These are phyloP conservation scores for Colletotrichum horii DNA, from an alignment of 2,329 filamentous ascomycete genomes.

Conservation along the genomic window DNA sequence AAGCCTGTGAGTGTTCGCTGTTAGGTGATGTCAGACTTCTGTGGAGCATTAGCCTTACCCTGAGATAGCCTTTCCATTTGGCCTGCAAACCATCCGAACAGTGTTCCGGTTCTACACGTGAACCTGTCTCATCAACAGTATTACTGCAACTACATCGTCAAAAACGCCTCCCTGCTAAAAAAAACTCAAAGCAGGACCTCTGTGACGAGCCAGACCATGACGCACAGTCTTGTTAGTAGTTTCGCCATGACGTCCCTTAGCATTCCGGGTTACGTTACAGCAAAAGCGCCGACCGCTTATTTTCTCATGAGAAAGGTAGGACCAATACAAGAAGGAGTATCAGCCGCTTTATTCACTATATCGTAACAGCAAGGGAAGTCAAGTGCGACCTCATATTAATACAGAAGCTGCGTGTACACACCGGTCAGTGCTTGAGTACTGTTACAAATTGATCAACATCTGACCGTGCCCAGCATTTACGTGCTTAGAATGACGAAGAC, in stretches of 20 bases:
- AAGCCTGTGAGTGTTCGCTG: not conserved
- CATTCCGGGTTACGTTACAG: not conserved
- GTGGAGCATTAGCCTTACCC: not conserved
- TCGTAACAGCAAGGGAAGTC: not conserved
- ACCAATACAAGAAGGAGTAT: not conserved
- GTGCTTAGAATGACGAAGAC: not conserved
- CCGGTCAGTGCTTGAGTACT: not conserved
- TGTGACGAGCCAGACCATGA: not conserved
- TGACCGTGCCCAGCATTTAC: not conserved
- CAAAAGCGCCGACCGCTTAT: not conserved
- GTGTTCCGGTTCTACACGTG: not conserved
- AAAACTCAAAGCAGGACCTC: not conserved
- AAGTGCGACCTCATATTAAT: not conserved
- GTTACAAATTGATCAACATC: not conserved
- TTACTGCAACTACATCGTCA: not conserved
- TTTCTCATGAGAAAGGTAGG: not conserved
- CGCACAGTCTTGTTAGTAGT: not conserved
- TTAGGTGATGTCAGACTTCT: not conserved
- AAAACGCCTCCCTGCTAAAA: not conserved
- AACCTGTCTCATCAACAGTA: not conserved
- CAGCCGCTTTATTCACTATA: not conserved
- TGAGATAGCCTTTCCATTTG: not conserved
- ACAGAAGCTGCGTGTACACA: not conserved
- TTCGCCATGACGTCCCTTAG: not conserved
- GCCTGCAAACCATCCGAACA: not conserved